These are phyloP conservation scores for Carex myosuroides DNA, from an alignment of 176 grass and related monocot species.

Conservation along the genomic window DNA sequence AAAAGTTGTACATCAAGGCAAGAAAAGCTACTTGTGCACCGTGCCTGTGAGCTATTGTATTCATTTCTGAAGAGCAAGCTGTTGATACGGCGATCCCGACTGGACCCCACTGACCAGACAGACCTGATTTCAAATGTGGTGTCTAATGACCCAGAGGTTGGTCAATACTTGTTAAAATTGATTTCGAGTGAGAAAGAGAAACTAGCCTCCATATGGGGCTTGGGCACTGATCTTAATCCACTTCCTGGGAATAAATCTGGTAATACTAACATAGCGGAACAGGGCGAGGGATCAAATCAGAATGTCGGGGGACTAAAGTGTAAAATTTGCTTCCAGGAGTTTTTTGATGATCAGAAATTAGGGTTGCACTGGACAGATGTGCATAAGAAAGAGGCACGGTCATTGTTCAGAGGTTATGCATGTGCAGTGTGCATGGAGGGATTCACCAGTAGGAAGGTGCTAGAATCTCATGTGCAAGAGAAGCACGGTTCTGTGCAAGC, in stretches of 20 bases:
- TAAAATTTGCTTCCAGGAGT: slow-evolving; percentile 68
- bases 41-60: slow-evolving; percentile 88
- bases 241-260: slow-evolving; percentile 3
- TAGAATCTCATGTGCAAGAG: slow-evolving; percentile 82
- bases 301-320: slow-evolving; percentile 42
- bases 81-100: slow-evolving; percentile 37
- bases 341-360: slow-evolving; percentile 62
- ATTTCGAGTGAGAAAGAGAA: slow-evolving; percentile 81
- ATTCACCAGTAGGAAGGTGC: slow-evolving; percentile 87
- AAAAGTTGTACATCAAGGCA: slow-evolving; percentile 69
- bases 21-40: slow-evolving; percentile 76
- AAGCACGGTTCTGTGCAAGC: slow-evolving; percentile 58
- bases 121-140: slow-evolving; percentile 53
- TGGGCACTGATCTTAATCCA: slow-evolving; percentile 34
- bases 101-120: slow-evolving; percentile 38
- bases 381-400: slow-evolving; percentile 86
- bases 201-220: slow-evolving; percentile 65
- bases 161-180: slow-evolving; percentile 81
- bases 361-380: slow-evolving; percentile 73
- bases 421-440: slow-evolving; percentile 86
- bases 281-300: not conserved
- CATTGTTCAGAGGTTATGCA: slow-evolving; percentile 94
- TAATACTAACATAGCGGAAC: not conserved
- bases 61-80: slow-evolving; percentile 73
- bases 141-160: slow-evolving; percentile 49